Conservation (phyloP, 78 protist species). For the Dictyostelium firmibasis region DNA sequence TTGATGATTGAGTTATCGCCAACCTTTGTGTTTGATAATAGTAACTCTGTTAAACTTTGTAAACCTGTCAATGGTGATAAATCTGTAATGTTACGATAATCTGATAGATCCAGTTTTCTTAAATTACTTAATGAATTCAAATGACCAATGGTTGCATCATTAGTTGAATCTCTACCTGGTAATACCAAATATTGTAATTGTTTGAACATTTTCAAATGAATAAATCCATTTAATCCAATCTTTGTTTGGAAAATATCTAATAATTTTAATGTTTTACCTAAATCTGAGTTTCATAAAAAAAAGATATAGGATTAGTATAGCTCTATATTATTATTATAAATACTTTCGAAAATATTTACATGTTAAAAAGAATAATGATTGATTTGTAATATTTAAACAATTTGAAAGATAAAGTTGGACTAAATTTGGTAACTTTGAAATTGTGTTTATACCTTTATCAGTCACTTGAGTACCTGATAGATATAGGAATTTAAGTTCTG, state of each 20-base stretch:
- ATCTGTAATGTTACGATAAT: slow-evolving; percentile 15
- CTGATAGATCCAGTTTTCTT: slow-evolving; percentile 24
- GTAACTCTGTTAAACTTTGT: neutral
- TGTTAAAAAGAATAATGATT: slow-evolving; percentile 34
- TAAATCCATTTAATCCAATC: slow-evolving; percentile 39
- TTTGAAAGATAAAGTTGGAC: slow-evolving; percentile 1
- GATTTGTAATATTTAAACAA: slow-evolving; percentile 31
- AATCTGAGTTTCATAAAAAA: slow-evolving; percentile 35
- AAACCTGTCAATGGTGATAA: neutral
- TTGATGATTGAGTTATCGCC: neutral
- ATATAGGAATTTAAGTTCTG: neutral
- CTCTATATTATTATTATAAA: neutral
- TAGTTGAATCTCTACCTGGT: slow-evolving; percentile 37
- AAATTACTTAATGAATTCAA: slow-evolving; percentile 2
- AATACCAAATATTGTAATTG: neutral
- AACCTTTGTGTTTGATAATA: slow-evolving; percentile 44
- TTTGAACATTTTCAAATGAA: slow-evolving; percentile 25
- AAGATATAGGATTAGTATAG: neutral
- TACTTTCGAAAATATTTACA: slow-evolving; percentile 30
- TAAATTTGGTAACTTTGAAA: slow-evolving; percentile 32
- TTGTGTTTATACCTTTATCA: slow-evolving; percentile 8
- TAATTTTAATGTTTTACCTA: neutral
- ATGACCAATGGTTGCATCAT: neutral
- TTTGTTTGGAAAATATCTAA: slow-evolving; percentile 37
- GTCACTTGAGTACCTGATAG: slow-evolving; percentile 7